These are phyloP conservation scores for Phytopythium cucurbitacearum DNA, from an alignment of 352 stramenopile genomes.

Conservation along the genomic window DNA sequence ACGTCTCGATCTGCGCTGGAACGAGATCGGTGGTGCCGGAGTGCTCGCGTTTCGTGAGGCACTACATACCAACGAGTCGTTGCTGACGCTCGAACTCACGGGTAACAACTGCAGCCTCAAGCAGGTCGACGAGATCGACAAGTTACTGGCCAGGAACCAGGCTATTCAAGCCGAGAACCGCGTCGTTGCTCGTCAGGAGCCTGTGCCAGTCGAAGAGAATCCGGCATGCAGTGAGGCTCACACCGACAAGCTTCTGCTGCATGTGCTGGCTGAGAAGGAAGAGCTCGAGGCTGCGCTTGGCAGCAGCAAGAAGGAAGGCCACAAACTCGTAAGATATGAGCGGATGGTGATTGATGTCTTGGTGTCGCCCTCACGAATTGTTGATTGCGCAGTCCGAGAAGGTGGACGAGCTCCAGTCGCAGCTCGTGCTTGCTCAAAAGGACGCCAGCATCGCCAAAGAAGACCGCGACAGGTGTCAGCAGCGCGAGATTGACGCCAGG, in stretches of 20 bases:
- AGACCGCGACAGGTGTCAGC: slow-evolving; percentile 58
- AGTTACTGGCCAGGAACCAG: slow-evolving; percentile 52
- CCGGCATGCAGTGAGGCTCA: neutral
- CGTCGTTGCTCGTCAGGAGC: no score
- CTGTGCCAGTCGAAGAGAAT: no score
- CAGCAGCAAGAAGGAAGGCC: slow-evolving; percentile 34
- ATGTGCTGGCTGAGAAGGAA: slow-evolving; percentile 70
- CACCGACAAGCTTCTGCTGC: slow-evolving; percentile 54
- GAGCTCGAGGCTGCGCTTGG: slow-evolving; percentile 35
- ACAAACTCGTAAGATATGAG: slow-evolving; percentile 31
- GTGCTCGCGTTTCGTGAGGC: slow-evolving; percentile 66
- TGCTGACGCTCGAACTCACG: slow-evolving; percentile 59
- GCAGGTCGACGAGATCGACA: slow-evolving; percentile 61
- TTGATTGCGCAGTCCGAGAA: slow-evolving; percentile 29
- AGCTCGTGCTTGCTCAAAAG: slow-evolving; percentile 38
- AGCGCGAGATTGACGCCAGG: slow-evolving; percentile 56
- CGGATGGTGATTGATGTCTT: neutral
- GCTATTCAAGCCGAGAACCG: slow-evolving; percentile 25
- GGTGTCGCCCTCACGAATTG: neutral
- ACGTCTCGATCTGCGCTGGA: slow-evolving; percentile 79
- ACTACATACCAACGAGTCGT: slow-evolving; percentile 63
- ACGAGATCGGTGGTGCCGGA: slow-evolving; percentile 72
- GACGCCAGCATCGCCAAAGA: slow-evolving; percentile 41
- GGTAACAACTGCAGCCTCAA: slow-evolving; percentile 79
- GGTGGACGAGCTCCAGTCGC: slow-evolving; percentile 44